phyloP scores from a whole-genome alignment of 2,329 filamentous ascomycete species.

The Exophiala viscosa region DNA sequence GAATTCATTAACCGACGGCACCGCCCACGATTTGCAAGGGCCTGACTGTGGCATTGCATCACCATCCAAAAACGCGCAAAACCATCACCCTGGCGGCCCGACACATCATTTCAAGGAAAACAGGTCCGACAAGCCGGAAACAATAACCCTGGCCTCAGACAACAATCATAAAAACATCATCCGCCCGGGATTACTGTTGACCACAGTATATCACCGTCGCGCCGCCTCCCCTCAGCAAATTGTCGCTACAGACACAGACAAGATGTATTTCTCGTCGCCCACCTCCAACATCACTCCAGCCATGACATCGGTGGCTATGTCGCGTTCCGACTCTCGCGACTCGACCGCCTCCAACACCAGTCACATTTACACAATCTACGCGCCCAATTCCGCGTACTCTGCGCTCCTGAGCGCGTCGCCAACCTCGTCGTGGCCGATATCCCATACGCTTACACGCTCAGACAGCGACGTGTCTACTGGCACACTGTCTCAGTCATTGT shows the following conservation, averaged over 20 bases:
- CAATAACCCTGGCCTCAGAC: constrained; percentile 13
- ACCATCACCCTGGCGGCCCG: neutral
- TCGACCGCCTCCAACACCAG: constrained; percentile 20
- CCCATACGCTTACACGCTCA: constrained; percentile 14
- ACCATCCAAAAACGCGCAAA: constrained; percentile 16
- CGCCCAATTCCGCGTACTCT: constrained; percentile 20
- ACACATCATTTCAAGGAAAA: constrained; percentile 11
- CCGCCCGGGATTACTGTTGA: constrained; percentile 5
- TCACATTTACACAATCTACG: constrained; percentile 15
- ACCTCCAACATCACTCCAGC: constrained; percentile 27
- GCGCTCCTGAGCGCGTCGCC: constrained; percentile 24
- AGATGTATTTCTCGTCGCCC: constrained; percentile 28
- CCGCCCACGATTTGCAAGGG: neutral
- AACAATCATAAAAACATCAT: constrained; percentile 13
- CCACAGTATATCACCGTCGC: constrained; percentile 11
- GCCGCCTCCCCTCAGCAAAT: constrained; percentile 1
- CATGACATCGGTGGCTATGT: constrained; percentile 28
- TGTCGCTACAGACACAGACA: constrained; percentile 2
- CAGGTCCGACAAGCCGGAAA: neutral
- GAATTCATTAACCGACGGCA: constrained; percentile 1
- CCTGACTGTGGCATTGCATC: constrained; percentile 13
- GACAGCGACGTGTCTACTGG: constrained; percentile 17
- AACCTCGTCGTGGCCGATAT: constrained; percentile 18
- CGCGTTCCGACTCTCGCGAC: constrained; percentile 29
- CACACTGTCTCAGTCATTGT: neutral